Conservation (phyloP, 345 rosid genomes). For the Populus simonii region DNA sequence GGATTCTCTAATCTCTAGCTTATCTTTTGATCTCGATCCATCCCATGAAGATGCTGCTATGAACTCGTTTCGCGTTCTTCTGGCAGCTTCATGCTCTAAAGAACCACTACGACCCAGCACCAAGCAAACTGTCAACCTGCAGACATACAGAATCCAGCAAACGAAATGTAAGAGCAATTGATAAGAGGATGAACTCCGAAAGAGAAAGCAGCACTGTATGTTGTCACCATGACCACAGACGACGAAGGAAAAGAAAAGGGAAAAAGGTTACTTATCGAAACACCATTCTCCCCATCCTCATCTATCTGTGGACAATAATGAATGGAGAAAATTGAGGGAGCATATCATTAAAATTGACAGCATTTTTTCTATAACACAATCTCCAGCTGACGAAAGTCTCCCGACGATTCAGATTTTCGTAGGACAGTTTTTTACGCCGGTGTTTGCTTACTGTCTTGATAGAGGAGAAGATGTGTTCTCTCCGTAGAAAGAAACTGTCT, state of each 20-base stretch:
- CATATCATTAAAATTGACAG: no score
- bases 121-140: constrained; percentile 94
- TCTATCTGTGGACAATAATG: neutral
- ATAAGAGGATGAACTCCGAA: neutral
- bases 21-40: constrained; percentile 91
- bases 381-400: no score
- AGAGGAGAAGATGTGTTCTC: no score
- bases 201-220: neutral
- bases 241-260: neutral
- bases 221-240: neutral
- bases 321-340: neutral
- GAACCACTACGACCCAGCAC: constrained; percentile 85
- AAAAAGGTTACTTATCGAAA: neutral
- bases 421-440: no score
- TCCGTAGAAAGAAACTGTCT: no score
- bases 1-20: constrained; percentile 62
- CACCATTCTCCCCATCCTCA: neutral
- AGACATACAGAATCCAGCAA: constrained; percentile 3
- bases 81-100: constrained; percentile 89
- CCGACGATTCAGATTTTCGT: no score
- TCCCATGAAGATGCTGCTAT: constrained; percentile 90
- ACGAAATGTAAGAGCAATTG: neutral
- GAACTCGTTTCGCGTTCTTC: constrained; percentile 98
- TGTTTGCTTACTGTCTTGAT: no score
- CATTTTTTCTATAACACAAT: no score